phyloP scores from a whole-genome alignment of 2,329 filamentous ascomycete species.

The Dryadomyces sulphureus region DNA sequence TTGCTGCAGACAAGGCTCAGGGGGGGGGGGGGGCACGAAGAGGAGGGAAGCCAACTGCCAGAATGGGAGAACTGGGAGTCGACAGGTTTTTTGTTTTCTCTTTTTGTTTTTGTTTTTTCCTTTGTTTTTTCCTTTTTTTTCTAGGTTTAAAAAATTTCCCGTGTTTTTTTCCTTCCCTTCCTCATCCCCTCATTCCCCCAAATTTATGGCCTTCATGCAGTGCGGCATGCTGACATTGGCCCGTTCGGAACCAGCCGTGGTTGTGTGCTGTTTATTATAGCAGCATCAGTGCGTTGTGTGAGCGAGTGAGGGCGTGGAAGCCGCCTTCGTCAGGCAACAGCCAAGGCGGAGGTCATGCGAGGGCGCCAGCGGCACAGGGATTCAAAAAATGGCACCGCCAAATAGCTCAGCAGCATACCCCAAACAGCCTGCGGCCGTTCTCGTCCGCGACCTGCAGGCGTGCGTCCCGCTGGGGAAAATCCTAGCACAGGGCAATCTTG shows the following conservation, averaged over 20 bases:
- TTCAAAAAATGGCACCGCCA: conserved; percentile 9
- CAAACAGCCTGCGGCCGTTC: conserved; percentile 9
- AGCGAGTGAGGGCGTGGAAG: too few species aligned
- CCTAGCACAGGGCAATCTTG: conserved; percentile 33
- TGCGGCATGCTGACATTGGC: background rate
- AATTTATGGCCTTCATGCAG: background rate
- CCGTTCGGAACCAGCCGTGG: background rate
- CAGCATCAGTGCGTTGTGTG: too few species aligned
- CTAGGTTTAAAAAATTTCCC: background rate
- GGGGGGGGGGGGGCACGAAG: too few species aligned
- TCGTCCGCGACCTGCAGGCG: conserved; percentile 27
- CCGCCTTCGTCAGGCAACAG: background rate
- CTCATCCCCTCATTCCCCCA: too few species aligned
- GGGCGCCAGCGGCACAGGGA: conserved; percentile 1
- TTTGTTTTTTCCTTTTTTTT: too few species aligned
- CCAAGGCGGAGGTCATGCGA: conserved; percentile 6
- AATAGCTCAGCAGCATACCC: conserved; percentile 8
- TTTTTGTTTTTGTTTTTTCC: too few species aligned
- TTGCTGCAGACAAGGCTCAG: background rate
- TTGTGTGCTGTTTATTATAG: background rate
- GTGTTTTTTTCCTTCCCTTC: background rate
- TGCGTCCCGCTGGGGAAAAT: conserved; percentile 32
- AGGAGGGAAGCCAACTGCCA: too few species aligned
- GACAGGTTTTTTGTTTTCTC: too few species aligned
- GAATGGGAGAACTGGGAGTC: too few species aligned